phyloP scores from a whole-genome alignment of 208 protist genomes.

The Acanthamoeba culbertsoni region DNA sequence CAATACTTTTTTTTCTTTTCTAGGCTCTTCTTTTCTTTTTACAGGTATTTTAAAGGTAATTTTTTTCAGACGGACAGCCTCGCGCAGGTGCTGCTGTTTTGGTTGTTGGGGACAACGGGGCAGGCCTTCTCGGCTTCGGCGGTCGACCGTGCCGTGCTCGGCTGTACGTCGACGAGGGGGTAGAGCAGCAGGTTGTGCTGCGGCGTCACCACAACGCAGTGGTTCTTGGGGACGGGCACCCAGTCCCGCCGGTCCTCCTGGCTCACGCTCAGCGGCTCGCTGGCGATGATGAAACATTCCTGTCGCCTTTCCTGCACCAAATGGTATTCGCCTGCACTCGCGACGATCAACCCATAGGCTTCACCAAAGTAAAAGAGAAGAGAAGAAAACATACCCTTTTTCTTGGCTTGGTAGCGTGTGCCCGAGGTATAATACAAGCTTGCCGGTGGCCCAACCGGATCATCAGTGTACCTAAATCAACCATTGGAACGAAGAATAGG shows the following conservation, averaged over 20 bases:
- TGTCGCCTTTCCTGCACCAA: conserved; percentile 34
- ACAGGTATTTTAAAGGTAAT: too few species aligned
- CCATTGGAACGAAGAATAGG: neutral
- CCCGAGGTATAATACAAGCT: conserved; percentile 53
- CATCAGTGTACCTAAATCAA: conserved; percentile 46
- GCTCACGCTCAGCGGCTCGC: conserved; percentile 51
- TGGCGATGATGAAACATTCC: conserved; percentile 49
- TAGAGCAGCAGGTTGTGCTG: conserved; percentile 60
- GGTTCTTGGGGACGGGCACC: conserved; percentile 62
- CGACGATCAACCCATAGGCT: neutral
- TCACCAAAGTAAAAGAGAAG: neutral
- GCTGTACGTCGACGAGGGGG: too few species aligned
- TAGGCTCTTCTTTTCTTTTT: too few species aligned
- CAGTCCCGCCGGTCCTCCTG: conserved; percentile 45
- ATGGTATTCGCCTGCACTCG: conserved; percentile 48
- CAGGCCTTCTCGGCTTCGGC: too few species aligned
- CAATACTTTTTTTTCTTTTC: too few species aligned
- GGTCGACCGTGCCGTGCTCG: too few species aligned
- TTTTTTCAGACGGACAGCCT: too few species aligned
- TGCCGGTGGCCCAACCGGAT: neutral
- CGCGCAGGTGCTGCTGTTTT: too few species aligned
- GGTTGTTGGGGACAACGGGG: too few species aligned
- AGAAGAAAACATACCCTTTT: neutral
- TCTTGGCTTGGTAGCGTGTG: conserved; percentile 47
- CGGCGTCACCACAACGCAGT: conserved; percentile 1